Evolutionary conservation across 768 basidiomycete species (phyloP).

Genomic region (Clathrus columnatus): DNA sequence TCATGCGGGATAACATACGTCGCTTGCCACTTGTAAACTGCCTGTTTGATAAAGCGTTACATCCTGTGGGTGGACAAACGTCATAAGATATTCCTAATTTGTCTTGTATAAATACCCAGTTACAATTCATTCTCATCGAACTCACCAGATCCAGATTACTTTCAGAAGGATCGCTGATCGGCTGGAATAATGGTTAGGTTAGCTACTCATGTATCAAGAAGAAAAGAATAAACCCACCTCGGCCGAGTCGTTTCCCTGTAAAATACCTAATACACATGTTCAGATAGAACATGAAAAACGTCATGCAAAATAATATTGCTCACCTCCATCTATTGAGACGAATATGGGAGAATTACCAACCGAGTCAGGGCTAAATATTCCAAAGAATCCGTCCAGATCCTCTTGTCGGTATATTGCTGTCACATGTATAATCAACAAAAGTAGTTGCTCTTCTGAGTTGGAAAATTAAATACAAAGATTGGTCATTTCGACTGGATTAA

Average conservation of each 20-base stretch:
- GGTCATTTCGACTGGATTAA: too few species aligned
- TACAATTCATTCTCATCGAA: not conserved
- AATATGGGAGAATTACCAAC: not conserved
- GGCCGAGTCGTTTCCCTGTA: too few species aligned
- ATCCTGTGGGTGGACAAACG: constrained; percentile 21
- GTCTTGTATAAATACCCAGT: not conserved
- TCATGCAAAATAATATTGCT: constrained; percentile 7
- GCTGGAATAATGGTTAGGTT: not conserved
- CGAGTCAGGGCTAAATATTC: constrained; percentile 2
- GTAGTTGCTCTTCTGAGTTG: too few species aligned
- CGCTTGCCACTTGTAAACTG: constrained; percentile 17
- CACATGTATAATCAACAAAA: too few species aligned
- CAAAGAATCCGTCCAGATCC: constrained; percentile 8
- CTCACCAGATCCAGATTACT: not conserved
- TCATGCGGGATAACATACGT: constrained; percentile 22
- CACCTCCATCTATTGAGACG: constrained; percentile 2
- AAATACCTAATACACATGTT: too few species aligned
- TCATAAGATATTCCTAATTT: constrained; percentile 21
- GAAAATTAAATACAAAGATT: too few species aligned
- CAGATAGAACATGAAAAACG: constrained; percentile 5
- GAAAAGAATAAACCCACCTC: too few species aligned
- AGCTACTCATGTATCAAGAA: too few species aligned
- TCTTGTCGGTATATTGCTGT: constrained; percentile 9
- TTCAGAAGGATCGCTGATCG: not conserved
- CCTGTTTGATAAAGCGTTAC: constrained; percentile 28